Evolutionary conservation across 2,329 filamentous ascomycete genomes (phyloP).

Genomic region (Fusarium heterosporum): DNA sequence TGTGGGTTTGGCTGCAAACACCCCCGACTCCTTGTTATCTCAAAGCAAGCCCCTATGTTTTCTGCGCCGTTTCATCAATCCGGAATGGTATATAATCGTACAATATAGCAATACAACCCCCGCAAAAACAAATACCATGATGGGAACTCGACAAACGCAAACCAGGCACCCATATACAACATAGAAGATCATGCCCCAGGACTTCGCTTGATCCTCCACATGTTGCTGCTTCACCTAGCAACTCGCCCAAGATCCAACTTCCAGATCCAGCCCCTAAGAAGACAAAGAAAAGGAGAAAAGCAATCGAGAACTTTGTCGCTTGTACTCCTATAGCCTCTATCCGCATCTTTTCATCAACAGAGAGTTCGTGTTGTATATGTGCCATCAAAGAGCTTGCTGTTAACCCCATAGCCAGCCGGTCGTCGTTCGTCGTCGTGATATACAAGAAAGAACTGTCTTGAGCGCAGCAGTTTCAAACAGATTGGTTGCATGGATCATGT

Average conservation of each 20-base stretch:
- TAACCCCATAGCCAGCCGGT: slow-evolving; percentile 39
- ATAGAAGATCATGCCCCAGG: slow-evolving; percentile 4
- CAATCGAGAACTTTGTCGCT: slow-evolving; percentile 28
- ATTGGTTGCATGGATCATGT: slow-evolving; percentile 9
- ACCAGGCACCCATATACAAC: slow-evolving; percentile 7
- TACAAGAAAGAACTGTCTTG: slow-evolving; percentile 41
- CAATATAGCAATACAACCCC: slow-evolving; percentile 22
- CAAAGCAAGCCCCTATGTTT: slow-evolving; percentile 32
- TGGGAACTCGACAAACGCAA: slow-evolving; percentile 11
- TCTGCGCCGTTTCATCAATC: slow-evolving; percentile 36
- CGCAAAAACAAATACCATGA: slow-evolving; percentile 16
- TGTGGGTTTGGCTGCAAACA: slow-evolving; percentile 21
- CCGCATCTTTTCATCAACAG: slow-evolving; percentile 42
- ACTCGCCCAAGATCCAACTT: neutral
- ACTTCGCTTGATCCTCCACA: slow-evolving; percentile 9
- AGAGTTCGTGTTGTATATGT: slow-evolving; percentile 37
- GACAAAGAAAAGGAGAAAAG: slow-evolving; percentile 17
- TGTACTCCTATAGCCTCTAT: slow-evolving; percentile 48
- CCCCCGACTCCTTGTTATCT: slow-evolving; percentile 22
- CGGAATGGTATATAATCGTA: slow-evolving; percentile 42
- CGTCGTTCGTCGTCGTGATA: slow-evolving; percentile 43
- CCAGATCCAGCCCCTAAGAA: slow-evolving; percentile 3
- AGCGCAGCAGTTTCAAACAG: slow-evolving; percentile 8
- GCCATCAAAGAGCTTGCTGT: slow-evolving; percentile 33
- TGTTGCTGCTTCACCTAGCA: neutral